Evolutionary conservation across 1,284 basidiomycete species (phyloP), one percentile per base, ranked within the genome.

Genomic region (Puccinia triticina): DNA sequence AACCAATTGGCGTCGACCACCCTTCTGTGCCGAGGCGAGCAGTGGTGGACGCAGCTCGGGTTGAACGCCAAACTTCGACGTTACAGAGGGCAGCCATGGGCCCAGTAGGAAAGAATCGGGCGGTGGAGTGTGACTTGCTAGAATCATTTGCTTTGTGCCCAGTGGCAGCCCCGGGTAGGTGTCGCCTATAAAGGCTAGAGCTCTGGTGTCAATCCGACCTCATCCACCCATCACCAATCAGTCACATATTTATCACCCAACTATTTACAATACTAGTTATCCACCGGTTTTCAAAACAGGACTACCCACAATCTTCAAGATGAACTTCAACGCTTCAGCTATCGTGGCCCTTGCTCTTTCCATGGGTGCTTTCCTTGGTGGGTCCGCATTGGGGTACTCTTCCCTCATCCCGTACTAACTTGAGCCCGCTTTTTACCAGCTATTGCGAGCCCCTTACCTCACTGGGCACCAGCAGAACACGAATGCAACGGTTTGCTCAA

Each of bases 241-340:
- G 43, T 69, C 66, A 69, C 18, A 69, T 48, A 69, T 69, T 69
- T 48, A 69, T 48, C 29, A 69, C 40, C 34, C 34, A 40, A 23
- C 5, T 48, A 40, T 14, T 43, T 67, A n/a, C 23, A 12, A 46
- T 46, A 69, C 40, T 21, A 1, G 8, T 67, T 7, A 37, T 21
- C 18, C n/a, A n/a, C n/a, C n/a, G n/a, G 8, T 26, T 21, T 18
- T 64, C 61, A 16, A 23, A 64, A 21, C 34, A 21, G 23, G 2
- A 40, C 21, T 57, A 57, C 26, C 55, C 55, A n/a, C n/a, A 57
- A 66, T 48, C 43, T 48, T 37, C 14, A 48, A 14, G 26, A 69
- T 69, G 66, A 48, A 69, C 26, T 48, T 69, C 43, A 69, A 69
- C 66, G 66, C 43, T 46, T 69, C 66, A 69, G 40, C 34, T 69